Conservation (phyloP, 2,329 filamentous ascomycete genomes). For the Venturia nashicola region DNA sequence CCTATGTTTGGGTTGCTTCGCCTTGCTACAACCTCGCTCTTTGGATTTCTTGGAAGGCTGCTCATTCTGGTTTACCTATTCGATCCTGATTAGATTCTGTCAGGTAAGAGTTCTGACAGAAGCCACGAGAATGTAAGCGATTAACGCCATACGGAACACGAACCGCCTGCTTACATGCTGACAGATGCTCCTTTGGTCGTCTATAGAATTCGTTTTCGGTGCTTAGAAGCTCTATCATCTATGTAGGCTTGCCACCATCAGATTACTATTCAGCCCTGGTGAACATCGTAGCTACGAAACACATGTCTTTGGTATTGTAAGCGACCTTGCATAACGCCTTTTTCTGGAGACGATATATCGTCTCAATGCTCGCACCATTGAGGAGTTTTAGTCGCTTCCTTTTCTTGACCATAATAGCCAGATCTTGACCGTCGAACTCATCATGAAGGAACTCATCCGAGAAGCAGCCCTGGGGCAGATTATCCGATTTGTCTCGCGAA, state of each 20-base stretch:
- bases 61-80: too few species aligned
- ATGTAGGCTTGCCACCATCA: not conserved
- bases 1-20: too few species aligned
- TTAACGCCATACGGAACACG: not conserved
- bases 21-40: too few species aligned
- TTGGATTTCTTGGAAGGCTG: too few species aligned
- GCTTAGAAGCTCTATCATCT: slow-evolving; percentile 1
- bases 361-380: not conserved
- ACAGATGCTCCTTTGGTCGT: not conserved
- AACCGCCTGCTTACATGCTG: not conserved
- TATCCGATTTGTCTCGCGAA: slow-evolving; percentile 30
- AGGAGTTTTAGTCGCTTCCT: not conserved
- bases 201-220: not conserved
- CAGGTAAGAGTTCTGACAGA: not conserved
- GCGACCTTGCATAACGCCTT: not conserved
- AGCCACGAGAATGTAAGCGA: not conserved
- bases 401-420: not conserved
- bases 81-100: too few species aligned
- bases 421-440: not conserved
- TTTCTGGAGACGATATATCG: not conserved
- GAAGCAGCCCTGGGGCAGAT: slow-evolving; percentile 36
- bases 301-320: not conserved
- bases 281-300: not conserved
- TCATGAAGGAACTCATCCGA: slow-evolving; percentile 25
- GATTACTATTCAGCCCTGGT: not conserved